A percentile compares a stretch with the other conserved stretches of the same genome.
phyloP scores from a whole-genome alignment of 257 asterid species.

The Solanum piurae region DNA sequence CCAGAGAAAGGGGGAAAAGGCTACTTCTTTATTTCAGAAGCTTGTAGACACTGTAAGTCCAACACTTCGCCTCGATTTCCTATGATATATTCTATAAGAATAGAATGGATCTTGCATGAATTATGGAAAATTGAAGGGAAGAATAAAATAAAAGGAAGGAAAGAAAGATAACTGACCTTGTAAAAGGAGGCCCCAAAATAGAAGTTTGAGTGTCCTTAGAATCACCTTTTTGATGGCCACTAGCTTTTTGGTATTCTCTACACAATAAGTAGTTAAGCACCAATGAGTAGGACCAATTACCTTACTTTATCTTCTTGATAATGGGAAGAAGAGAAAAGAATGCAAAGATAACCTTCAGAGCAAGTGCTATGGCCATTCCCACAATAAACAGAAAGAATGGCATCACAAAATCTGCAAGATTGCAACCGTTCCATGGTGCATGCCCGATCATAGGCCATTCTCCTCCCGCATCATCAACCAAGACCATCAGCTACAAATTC shows the following conservation, averaged over 20 bases:
- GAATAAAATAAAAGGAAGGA: not conserved
- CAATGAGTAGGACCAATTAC: not conserved
- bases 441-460: slow-evolving; percentile 65
- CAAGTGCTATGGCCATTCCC: slow-evolving; percentile 69
- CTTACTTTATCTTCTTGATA: not conserved
- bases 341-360: slow-evolving; percentile 38
- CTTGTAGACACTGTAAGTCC: not conserved
- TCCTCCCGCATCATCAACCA: slow-evolving; percentile 81
- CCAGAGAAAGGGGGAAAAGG: not conserved
- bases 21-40: not conserved
- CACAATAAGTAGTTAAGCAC: not conserved
- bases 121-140: not conserved
- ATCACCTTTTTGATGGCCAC: slow-evolving; percentile 45
- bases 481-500: slow-evolving; percentile 45
- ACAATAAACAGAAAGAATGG: slow-evolving; percentile 74
- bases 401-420: slow-evolving; percentile 83
- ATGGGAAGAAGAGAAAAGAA: not conserved
- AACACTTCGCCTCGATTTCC: not conserved
- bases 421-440: slow-evolving; percentile 84
- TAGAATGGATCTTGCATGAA: not conserved
- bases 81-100: not conserved
- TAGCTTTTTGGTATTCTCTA: slow-evolving; percentile 41
- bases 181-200: slow-evolving; percentile 72
- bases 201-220: slow-evolving; percentile 56
- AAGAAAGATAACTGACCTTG: slow-evolving; percentile 42